Evolutionary conservation across 1,139 yeast species (phyloP).

Genomic region (Geotrichum cucujoidarum): DNA sequence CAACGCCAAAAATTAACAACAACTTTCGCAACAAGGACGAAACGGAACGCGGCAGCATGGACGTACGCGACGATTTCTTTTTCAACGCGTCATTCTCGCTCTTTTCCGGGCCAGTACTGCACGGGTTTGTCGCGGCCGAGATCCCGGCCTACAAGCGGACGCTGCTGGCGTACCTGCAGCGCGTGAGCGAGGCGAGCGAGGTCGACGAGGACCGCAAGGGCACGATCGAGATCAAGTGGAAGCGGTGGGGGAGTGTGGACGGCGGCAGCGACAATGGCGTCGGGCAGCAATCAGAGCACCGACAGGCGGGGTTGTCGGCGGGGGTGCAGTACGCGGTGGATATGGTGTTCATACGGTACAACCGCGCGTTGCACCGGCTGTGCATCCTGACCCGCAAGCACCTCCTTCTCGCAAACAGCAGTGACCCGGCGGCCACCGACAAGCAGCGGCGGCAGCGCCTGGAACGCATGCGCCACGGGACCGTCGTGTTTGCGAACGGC

Average conservation of each 20-base stretch:
- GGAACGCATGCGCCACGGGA: neutral
- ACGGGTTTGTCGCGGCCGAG: neutral
- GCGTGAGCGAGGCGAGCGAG: conserved; percentile 5
- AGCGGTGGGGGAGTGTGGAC: conserved; percentile 7
- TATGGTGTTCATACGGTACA: conserved; percentile 9
- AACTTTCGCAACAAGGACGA: neutral
- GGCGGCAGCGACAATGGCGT: too few species aligned
- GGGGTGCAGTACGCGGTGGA: conserved; percentile 7
- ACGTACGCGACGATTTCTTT: conserved; percentile 16
- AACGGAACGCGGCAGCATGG: neutral
- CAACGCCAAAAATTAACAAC: neutral
- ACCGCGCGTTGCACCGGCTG: conserved; percentile 8
- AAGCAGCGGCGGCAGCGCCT: neutral
- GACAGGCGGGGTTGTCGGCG: neutral
- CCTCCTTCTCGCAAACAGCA: too few species aligned
- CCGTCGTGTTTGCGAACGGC: conserved; percentile 5
- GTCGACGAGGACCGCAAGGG: neutral
- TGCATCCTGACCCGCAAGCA: conserved; percentile 12
- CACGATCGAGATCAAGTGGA: conserved; percentile 9
- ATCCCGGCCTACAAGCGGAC: conserved; percentile 5
- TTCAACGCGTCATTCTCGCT: conserved; percentile 12
- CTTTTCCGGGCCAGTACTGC: conserved; percentile 7
- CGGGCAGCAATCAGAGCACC: too few species aligned
- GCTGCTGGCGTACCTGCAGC: conserved; percentile 1
- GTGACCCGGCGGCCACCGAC: too few species aligned